Conservation (phyloP, 371 early-diverging fungal species). For the Mortierella sp. region DNA sequence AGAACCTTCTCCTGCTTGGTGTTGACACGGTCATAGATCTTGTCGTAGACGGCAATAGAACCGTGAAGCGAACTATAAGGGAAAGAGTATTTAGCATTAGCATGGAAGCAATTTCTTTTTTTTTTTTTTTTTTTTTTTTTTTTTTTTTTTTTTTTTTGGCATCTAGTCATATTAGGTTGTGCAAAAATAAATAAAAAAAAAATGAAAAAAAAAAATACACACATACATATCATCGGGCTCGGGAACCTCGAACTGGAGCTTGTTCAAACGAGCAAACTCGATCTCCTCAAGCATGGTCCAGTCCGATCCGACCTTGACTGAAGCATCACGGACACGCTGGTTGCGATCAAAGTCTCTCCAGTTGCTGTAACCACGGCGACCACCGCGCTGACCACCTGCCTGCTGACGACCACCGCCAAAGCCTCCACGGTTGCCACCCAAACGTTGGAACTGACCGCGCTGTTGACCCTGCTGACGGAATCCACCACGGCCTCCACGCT, state of each 20-base stretch:
- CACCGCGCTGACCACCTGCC: conserved; percentile 56
- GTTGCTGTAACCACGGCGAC: conserved; percentile 54
- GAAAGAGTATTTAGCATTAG: conserved; percentile 20
- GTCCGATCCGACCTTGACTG: conserved; percentile 86
- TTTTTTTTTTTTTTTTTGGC: too few relatives aligned
- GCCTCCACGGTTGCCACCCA: conserved; percentile 52
- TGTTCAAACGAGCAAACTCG: conserved; percentile 88
- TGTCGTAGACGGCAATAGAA: conserved; percentile 80
- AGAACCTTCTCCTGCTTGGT: conserved; percentile 84
- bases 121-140: too few relatives aligned
- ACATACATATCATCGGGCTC: conserved; percentile 83
- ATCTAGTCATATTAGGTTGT: too few relatives aligned
- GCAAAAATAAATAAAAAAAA: too few relatives aligned
- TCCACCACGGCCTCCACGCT: conserved; percentile 59
- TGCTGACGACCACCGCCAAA: conserved; percentile 52
- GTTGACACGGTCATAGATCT: conserved; percentile 86
- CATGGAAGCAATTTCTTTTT: neutral
- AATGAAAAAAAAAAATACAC: neutral
- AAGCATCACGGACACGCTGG: conserved; percentile 86
- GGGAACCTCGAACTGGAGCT: conserved; percentile 82
- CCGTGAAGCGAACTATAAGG: conserved; percentile 70
- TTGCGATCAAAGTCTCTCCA: conserved; percentile 55
- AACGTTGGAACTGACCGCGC: conserved; percentile 51
- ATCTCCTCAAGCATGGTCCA: conserved; percentile 97
- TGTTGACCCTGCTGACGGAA: conserved; percentile 60